Conservation (phyloP, 2,329 filamentous ascomycete species). For the Chaetomium globosum region DNA sequence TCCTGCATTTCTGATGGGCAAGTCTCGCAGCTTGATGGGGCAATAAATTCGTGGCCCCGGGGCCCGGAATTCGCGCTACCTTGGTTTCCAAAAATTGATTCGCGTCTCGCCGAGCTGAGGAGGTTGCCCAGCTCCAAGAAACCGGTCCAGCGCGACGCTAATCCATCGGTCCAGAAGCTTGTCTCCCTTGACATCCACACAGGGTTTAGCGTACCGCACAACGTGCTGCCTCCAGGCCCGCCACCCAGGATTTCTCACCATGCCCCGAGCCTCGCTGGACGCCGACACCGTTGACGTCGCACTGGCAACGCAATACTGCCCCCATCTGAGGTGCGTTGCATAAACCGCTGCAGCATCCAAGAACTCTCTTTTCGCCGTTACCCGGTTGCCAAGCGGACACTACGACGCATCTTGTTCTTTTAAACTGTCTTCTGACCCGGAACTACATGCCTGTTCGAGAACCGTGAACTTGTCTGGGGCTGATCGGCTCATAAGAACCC, state of each 20-base stretch:
- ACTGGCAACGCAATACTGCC: conserved; percentile 24
- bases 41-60: conserved; percentile 2
- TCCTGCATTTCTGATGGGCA: background rate
- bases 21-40: background rate
- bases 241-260: conserved; percentile 23
- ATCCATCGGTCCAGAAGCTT: conserved; percentile 15
- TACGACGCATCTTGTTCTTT: conserved; percentile 13
- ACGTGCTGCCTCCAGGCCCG: conserved; percentile 16
- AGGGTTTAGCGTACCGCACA: background rate
- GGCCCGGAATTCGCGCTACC: background rate
- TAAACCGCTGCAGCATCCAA: conserved; percentile 36
- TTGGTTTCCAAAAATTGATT: background rate
- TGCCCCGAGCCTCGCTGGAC: conserved; percentile 22
- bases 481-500: conserved; percentile 27
- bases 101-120: background rate
- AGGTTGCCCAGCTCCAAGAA: background rate
- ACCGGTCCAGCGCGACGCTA: conserved; percentile 12
- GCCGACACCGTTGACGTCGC: conserved; percentile 18
- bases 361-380: conserved; percentile 24
- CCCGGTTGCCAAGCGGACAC: conserved; percentile 26
- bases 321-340: conserved; percentile 34
- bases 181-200: conserved; percentile 17
- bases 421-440: conserved; percentile 24
- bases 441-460: conserved; percentile 24
- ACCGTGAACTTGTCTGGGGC: conserved; percentile 16